These are phyloP conservation scores for Tolypocladium sp. DNA, from an alignment of 2,329 filamentous ascomycete genomes.

Conservation along the genomic window DNA sequence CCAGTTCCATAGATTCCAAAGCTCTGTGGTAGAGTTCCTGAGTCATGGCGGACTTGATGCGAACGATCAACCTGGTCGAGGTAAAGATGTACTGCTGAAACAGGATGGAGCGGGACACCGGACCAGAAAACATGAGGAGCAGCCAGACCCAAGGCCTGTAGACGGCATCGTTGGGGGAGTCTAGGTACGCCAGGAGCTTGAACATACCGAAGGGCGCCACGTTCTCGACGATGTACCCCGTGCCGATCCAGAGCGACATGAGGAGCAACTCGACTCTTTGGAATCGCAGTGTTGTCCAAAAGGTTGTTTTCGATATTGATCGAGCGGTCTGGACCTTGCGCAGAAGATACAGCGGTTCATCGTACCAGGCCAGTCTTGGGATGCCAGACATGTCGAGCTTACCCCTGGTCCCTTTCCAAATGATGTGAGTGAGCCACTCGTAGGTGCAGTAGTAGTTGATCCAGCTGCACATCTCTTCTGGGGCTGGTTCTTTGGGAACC, in stretches of 20 bases:
- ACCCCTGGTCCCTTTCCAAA: constrained; percentile 35
- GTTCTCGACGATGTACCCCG: constrained; percentile 34
- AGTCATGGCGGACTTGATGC: constrained; percentile 46
- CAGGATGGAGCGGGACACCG: constrained; percentile 34
- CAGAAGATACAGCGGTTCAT: constrained; percentile 40
- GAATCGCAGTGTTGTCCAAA: constrained; percentile 35
- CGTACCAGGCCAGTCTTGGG: constrained; percentile 43
- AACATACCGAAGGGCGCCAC: constrained; percentile 45
- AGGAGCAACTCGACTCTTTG: constrained; percentile 29
- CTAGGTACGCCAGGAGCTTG: constrained; percentile 41
- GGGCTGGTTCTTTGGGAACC: constrained; percentile 29
- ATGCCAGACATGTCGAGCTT: constrained; percentile 38
- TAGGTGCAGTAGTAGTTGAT: constrained; percentile 41
- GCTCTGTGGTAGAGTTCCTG: constrained; percentile 50
- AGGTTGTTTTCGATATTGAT: constrained; percentile 29
- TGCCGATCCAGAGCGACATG: constrained; percentile 34
- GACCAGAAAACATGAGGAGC: constrained; percentile 41
- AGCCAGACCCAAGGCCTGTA: constrained; percentile 45
- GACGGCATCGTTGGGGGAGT: constrained; percentile 31
- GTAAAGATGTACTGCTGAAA: constrained; percentile 51
- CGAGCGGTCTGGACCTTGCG: constrained; percentile 33
- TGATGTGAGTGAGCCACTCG: constrained; percentile 38
- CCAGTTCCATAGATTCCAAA: constrained; percentile 45
- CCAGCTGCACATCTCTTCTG: constrained; percentile 46
- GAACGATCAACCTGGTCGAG: constrained; percentile 45